Conservation (phyloP, 352 stramenopile species). For the Phytopythium litorale region DNA sequence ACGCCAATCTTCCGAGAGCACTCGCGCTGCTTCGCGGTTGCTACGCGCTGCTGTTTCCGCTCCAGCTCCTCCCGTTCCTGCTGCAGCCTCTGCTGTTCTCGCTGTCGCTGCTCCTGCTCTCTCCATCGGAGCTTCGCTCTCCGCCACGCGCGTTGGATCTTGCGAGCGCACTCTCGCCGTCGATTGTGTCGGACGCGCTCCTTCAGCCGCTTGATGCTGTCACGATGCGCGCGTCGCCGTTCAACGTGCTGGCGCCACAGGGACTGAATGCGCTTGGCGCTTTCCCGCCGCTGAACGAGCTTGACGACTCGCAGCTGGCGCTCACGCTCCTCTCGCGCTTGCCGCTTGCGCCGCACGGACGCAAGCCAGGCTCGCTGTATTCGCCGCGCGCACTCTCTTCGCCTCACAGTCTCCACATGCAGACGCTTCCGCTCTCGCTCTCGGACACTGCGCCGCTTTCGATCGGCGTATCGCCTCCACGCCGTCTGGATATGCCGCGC, state of each 20-base stretch:
- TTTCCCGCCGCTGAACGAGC: background rate
- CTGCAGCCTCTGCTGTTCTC: constrained; percentile 1
- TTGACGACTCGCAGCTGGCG: background rate
- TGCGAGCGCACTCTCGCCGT: background rate
- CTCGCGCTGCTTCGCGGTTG: background rate
- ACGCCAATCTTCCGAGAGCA: background rate
- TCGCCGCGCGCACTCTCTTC: background rate
- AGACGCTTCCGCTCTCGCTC: background rate
- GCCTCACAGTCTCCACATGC: background rate
- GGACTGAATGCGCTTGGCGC: background rate
- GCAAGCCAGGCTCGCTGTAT: constrained; percentile 9
- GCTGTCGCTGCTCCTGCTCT: background rate
- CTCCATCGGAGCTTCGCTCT: background rate
- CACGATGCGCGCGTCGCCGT: background rate
- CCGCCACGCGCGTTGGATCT: constrained; percentile 1
- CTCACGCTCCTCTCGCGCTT: background rate
- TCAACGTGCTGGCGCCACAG: background rate
- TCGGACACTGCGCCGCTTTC: background rate
- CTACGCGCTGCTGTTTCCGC: background rate
- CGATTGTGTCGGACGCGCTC: background rate
- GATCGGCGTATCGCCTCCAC: background rate
- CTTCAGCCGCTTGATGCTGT: background rate
- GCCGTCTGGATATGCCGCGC: constrained; percentile 2
- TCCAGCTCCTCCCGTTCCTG: background rate
- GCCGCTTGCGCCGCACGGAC: background rate